Conservation (phyloP, 2,329 filamentous ascomycete genomes). For the Fusarium devonianum region DNA sequence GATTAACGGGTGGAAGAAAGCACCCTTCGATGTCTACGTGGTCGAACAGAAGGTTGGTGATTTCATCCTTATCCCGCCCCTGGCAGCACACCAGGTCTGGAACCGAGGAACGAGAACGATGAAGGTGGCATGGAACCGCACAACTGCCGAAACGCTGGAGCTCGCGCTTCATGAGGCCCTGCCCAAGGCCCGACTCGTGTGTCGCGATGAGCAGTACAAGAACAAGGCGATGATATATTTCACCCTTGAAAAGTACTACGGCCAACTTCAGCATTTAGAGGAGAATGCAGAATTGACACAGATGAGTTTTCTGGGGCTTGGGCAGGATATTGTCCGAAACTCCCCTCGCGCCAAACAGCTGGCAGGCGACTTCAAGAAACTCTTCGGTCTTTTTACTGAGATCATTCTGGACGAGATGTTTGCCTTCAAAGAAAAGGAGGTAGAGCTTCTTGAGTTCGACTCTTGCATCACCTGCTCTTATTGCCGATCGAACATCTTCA, state of each 20-base stretch:
- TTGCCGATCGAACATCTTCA: slow-evolving; percentile 96
- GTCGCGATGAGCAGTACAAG: slow-evolving; percentile 97
- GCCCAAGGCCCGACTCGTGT: slow-evolving; percentile 87
- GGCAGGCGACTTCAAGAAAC: slow-evolving; percentile 80
- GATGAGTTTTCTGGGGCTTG: slow-evolving; percentile 57
- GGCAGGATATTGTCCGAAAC: slow-evolving; percentile 53
- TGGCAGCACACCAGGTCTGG: slow-evolving; percentile 98
- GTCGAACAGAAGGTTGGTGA: slow-evolving; percentile 91
- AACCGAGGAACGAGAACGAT: slow-evolving; percentile 94
- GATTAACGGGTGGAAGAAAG: slow-evolving; percentile 93
- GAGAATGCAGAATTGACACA: slow-evolving; percentile 55
- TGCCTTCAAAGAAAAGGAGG: slow-evolving; percentile 70
- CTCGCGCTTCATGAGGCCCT: slow-evolving; percentile 86
- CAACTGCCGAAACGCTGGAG: slow-evolving; percentile 88
- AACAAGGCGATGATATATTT: slow-evolving; percentile 96
- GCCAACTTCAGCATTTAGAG: slow-evolving; percentile 63
- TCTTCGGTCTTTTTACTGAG: slow-evolving; percentile 80
- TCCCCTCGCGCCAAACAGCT: slow-evolving; percentile 68
- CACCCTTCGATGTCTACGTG: slow-evolving; percentile 90
- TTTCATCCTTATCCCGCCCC: slow-evolving; percentile 89
- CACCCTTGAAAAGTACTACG: slow-evolving; percentile 79
- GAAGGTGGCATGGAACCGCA: slow-evolving; percentile 98
- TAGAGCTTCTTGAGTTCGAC: slow-evolving; percentile 83
- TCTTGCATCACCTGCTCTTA: slow-evolving; percentile 95
- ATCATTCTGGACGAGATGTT: slow-evolving; percentile 90